Evolutionary conservation across 1,284 basidiomycete species (phyloP).

Genomic region (Caloboletus firmus): DNA sequence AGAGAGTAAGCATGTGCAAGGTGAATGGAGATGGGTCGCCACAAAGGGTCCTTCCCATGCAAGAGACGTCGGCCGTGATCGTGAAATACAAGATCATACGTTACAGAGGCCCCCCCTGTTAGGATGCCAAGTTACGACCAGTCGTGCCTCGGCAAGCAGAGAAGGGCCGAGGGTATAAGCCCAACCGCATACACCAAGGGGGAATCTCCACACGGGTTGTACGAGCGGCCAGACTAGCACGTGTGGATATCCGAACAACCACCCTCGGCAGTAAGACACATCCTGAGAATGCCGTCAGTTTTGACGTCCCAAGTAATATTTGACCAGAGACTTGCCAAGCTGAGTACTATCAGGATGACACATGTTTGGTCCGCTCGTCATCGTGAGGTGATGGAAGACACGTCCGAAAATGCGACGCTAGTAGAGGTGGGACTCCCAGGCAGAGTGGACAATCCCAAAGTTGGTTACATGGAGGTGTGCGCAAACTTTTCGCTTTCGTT

Average conservation of each 20-base stretch:
- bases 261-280: constrained; percentile 1
- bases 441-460: background rate
- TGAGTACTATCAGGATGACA: background rate
- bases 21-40: background rate
- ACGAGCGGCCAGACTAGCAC: background rate
- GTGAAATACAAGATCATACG: background rate
- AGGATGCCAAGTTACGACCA: background rate
- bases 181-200: background rate
- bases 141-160: constrained; percentile 4
- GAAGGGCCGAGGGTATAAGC: background rate
- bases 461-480: background rate
- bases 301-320: background rate
- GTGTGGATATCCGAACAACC: background rate
- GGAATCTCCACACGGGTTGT: background rate
- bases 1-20: background rate
- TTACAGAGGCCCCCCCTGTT: constrained; percentile 1
- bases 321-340: constrained; percentile 1
- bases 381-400: background rate
- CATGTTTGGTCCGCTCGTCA: background rate
- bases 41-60: background rate
- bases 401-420: background rate
- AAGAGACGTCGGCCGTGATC: background rate
- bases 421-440: background rate
- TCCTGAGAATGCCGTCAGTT: constrained; percentile 16
- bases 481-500: background rate